Conservation (phyloP, 768 basidiomycete species). For the Mycena epipterygia region DNA sequence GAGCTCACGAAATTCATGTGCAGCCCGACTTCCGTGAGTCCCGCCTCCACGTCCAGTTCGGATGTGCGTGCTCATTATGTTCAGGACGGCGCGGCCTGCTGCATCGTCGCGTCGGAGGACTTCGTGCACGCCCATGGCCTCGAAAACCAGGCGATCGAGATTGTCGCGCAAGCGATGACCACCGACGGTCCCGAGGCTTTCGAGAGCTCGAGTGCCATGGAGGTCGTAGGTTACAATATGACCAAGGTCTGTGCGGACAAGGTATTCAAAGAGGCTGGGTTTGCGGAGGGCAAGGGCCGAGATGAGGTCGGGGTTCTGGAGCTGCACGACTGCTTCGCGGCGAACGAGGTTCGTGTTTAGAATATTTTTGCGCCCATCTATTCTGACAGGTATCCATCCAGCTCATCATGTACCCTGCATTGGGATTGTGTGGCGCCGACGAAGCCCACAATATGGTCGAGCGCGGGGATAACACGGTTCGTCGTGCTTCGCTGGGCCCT, state of each 20-base stretch:
- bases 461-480: conserved; percentile 82
- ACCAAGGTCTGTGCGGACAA: conserved; percentile 75
- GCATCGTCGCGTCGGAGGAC: conserved; percentile 82
- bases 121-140: conserved; percentile 81
- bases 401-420: conserved; percentile 87
- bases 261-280: conserved; percentile 80
- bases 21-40: conserved; percentile 81
- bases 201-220: conserved; percentile 79
- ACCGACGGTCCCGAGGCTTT: conserved; percentile 79
- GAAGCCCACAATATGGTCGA: conserved; percentile 84
- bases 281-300: conserved; percentile 71
- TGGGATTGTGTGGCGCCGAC: conserved; percentile 76
- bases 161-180: conserved; percentile 73
- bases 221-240: conserved; percentile 87
- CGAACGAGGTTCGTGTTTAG: conserved; percentile 72
- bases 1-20: conserved; percentile 90
- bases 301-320: conserved; percentile 89
- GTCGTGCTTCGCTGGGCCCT: conserved; percentile 35
- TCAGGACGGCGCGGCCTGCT: conserved; percentile 83
- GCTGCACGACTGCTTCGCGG: conserved; percentile 88
- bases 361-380: not conserved
- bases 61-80: conserved; percentile 8
- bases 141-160: conserved; percentile 91
- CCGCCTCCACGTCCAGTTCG: not conserved
- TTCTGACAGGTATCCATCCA: conserved; percentile 41